Evolutionary conservation across 2,329 filamentous ascomycete species (phyloP).

Genomic region (Camillea tinctor): DNA sequence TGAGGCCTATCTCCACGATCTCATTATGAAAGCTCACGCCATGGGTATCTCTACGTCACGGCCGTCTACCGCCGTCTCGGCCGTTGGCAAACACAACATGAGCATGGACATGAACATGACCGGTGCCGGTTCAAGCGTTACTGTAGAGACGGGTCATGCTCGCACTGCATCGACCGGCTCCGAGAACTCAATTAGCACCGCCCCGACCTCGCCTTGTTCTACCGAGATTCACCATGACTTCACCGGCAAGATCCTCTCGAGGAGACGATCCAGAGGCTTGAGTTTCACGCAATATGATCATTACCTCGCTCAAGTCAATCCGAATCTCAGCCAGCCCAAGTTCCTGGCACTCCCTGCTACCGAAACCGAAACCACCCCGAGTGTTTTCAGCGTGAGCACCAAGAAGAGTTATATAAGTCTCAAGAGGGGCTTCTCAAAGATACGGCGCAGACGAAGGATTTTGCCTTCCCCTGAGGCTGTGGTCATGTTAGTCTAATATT

Average conservation of each 20-base stretch:
- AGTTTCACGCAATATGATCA: constrained; percentile 53
- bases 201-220: constrained; percentile 44
- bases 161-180: constrained; percentile 46
- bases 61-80: constrained; percentile 27
- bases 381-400: constrained; percentile 45
- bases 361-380: constrained; percentile 34
- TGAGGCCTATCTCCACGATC: constrained; percentile 27
- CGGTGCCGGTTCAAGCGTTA: constrained; percentile 42
- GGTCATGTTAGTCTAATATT: constrained; percentile 26
- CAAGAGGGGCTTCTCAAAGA: constrained; percentile 43
- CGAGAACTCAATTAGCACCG: constrained; percentile 39
- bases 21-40: constrained; percentile 35
- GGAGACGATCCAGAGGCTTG: constrained; percentile 38
- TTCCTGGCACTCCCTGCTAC: constrained; percentile 35
- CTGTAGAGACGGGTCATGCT: constrained; percentile 40
- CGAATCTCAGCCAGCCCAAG: constrained; percentile 43
- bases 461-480: constrained; percentile 31
- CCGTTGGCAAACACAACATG: constrained; percentile 35
- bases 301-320: constrained; percentile 46
- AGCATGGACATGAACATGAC: too few relatives aligned
- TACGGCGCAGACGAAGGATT: constrained; percentile 43
- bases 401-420: constrained; percentile 46
- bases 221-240: constrained; percentile 30
- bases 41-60: constrained; percentile 36
- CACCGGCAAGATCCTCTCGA: constrained; percentile 25